These are phyloP conservation scores for Chlorella sorokiniana DNA, from an alignment of 139 green algal genomes.

Conservation along the genomic window DNA sequence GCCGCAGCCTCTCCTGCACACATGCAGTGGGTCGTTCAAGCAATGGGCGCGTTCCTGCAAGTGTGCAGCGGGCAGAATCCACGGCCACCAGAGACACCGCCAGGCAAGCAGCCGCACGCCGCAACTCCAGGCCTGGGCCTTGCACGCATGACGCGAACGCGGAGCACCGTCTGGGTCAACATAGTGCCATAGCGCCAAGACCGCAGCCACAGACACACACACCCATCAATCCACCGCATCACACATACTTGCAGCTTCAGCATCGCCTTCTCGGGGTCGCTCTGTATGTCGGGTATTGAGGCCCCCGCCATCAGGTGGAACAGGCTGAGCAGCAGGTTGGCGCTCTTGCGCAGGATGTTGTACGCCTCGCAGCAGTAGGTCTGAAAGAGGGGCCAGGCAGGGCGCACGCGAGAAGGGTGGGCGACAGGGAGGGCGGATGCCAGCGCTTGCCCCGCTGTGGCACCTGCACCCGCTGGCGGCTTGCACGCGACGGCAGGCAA, in stretches of 20 bases:
- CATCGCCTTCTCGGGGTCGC: constrained; percentile 88
- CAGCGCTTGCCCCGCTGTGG: no score
- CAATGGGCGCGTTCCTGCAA: no score
- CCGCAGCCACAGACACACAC: background rate
- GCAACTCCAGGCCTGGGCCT: no score
- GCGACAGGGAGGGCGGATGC: constrained; percentile 1
- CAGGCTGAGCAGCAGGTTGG: constrained; percentile 91
- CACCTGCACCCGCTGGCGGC: no score
- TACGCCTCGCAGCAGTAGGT: constrained; percentile 92
- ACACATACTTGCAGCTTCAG: constrained; percentile 85
- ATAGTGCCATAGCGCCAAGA: no score
- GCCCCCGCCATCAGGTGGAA: constrained; percentile 96
- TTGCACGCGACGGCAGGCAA: no score
- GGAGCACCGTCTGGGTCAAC: no score
- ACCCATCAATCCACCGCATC: background rate
- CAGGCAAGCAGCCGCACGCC: no score
- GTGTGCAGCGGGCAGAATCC: background rate
- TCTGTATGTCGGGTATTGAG: constrained; percentile 78
- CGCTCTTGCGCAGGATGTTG: constrained; percentile 96
- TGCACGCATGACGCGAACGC: no score
- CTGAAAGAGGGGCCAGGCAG: constrained; percentile 46
- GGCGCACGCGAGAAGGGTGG: background rate
- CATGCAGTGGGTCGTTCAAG: no score
- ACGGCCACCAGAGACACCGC: background rate
- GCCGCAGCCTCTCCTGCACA: constrained; percentile 88